These are phyloP conservation scores for Scalesia atractyloides DNA, from an alignment of 129 eudicot species.

Conservation along the genomic window DNA sequence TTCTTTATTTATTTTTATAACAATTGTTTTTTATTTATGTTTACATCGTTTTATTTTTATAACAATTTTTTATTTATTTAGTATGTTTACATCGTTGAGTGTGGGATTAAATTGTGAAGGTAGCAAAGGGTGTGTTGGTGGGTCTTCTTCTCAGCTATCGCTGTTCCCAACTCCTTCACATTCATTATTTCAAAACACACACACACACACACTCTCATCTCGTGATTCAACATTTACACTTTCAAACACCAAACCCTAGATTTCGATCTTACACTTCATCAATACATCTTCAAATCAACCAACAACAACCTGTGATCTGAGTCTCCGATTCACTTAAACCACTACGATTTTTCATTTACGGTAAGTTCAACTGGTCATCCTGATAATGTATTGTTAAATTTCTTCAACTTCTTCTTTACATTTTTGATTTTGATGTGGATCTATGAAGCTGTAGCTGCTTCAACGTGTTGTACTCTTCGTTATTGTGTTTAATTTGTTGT, in stretches of 20 bases:
- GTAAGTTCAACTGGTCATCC: not conserved
- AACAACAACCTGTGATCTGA: not conserved
- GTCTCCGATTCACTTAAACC: not conserved
- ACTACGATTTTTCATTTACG: not conserved
- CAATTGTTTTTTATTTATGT: too few relatives aligned
- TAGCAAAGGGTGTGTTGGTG: not conserved
- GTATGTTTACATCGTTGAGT: too few relatives aligned
- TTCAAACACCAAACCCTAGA: not conserved
- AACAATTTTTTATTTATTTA: too few relatives aligned
- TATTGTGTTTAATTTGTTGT: not conserved
- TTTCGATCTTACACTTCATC: not conserved
- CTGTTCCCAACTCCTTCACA: not conserved
- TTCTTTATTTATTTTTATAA: too few relatives aligned
- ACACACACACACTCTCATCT: not conserved
- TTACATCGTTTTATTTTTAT: too few relatives aligned
- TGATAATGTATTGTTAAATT: not conserved
- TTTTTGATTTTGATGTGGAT: not conserved
- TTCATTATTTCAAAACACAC: not conserved
- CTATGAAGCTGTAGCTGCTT: not conserved
- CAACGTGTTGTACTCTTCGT: not conserved
- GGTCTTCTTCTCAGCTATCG: not conserved
- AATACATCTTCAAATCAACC: not conserved
- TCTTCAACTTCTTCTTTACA: not conserved
- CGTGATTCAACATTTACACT: not conserved
- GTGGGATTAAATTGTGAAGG: too few relatives aligned